A percentile compares a stretch with the other conserved stretches of the same genome.
phyloP scores from a whole-genome alignment of 768 basidiomycete species.

The Boletus huronensis region DNA sequence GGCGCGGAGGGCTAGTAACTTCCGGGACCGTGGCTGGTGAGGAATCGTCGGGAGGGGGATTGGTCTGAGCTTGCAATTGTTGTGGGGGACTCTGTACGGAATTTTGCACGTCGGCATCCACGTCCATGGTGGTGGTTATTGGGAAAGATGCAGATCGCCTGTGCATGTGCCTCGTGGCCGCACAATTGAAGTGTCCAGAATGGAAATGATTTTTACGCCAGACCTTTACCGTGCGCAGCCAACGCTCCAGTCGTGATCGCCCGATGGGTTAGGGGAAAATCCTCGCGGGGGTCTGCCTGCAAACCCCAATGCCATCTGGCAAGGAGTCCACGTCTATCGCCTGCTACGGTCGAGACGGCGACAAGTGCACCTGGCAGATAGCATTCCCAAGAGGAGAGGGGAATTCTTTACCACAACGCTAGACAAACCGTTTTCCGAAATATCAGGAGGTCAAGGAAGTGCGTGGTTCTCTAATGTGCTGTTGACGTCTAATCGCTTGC shows the following conservation, averaged over 20 bases:
- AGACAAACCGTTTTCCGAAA: neutral
- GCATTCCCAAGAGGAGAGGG: neutral
- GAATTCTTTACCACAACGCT: neutral
- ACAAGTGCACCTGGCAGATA: neutral
- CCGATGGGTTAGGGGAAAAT: neutral
- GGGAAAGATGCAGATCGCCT: neutral
- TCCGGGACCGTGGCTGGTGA: neutral
- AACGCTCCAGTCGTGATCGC: neutral
- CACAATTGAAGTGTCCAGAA: neutral
- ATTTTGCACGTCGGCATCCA: neutral
- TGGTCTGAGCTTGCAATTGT: neutral
- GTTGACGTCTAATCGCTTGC: neutral
- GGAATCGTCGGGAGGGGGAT: neutral
- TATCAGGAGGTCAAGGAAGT: neutral
- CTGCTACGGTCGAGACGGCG: neutral
- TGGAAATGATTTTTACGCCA: neutral
- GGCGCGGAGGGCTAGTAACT: neutral
- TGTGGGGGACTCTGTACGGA: neutral
- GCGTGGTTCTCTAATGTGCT: neutral
- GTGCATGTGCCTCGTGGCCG: neutral
- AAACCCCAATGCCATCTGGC: neutral
- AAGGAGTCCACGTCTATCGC: neutral
- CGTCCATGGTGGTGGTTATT: slow-evolving; percentile 19
- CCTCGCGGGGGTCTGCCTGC: neutral
- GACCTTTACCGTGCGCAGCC: neutral